Base-by-base conservation (phyloP, 768 basidiomycete genomes). In the Tremella fuciformis region DNA sequence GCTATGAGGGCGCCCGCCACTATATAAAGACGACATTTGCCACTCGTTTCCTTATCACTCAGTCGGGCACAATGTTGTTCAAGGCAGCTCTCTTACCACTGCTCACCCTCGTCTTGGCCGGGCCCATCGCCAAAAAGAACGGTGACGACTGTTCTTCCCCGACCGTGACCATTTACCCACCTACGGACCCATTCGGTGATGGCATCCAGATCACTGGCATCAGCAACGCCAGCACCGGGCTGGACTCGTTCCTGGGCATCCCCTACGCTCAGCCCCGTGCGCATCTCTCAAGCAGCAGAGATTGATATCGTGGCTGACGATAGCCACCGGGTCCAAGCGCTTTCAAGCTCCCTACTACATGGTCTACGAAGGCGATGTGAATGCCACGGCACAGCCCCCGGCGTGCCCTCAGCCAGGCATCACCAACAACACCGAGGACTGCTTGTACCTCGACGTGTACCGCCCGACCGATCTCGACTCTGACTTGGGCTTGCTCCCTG, bases 371-470 rank as follows among this genome's bases (percentile, higher is more conserved):
- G 24, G 61, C 39, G 46, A 60, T 11, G 58, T 71, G 54, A 54
- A 59, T 21, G 73, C 72, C 0, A 66, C 70, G 1, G 55, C 53
- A 6, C 59, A 66, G 44, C 63, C 67, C 13, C 64, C 62, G 0
- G 70, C 70, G 9, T 76, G 75, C 55, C 60, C 65, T 13, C 75
- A 76, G 55, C 29, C 29, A 11, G 29, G 29, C 29, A 34, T 34
- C 29, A 52, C 22, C 42, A 46, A 41, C 6, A 47, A 54, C 22
- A 40, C 48, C 7, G 83, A 84, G 63, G 79, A 83, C 60, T 83
- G 83, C 59, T 70, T 84, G 46, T 79, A 73, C 8, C 59, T 84
- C 47, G 83, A 84, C 66, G 70, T 84, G 24, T 80, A 77, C 51
- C 71, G 77, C 8, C 83, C 83, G 0, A 64, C 73, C 0, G 77